Base-by-base conservation (phyloP, 2,329 filamentous ascomycete species). In the Knoxdaviesia capensis region DNA sequence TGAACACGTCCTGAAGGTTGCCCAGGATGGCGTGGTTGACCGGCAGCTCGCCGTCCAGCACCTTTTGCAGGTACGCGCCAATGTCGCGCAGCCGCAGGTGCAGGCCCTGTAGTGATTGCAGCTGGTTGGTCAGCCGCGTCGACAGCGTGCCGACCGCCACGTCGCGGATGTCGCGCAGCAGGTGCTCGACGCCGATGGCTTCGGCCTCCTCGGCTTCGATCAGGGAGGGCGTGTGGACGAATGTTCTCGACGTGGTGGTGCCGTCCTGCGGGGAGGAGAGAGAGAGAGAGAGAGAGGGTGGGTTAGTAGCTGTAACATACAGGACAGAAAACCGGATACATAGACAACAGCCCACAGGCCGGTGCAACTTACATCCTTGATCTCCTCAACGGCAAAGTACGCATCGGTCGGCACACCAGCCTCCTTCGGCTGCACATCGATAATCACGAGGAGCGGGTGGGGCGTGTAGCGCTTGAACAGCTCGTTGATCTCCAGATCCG, bases 191-290 rank as follows among this genome's bases (percentile, higher is more conserved):
- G 51, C 90, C 90, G 52, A 98, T 98, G 61, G 98, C 90, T 63
- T 98, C 90, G 46, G 90, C 90, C 63, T 98, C 90, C 61, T 98
- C 90, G 38, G 90, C 90, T 64, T 98, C 90, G 64, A 98, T 98
- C 58, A 90, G 90, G 40, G 87, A 94, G 29, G 90, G 90, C 6
- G 87, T 98, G 62, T 98, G 90, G 51, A 98, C 90, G 56, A 98
- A 98, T 37, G 90, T 98, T 66, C 90, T 92, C 48, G 84, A 77
- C 44, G 90, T 94, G 31, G 88, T 94, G 47, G 90, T 96, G 57
- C 90, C 90, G 57, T 98, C 90, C 88, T 96, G 48, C 34, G 31
- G 39, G 29, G 36, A 34, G 51, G 42, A 41, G 34, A 38, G 41
- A 35, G 42, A 36, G 41, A 41, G 9, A 9, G 4, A 30, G 50